A percentile compares a stretch with the other conserved stretches of the same genome.
phyloP scores from a whole-genome alignment of 1,284 basidiomycete genomes.

The Porogramme epimiltina region DNA sequence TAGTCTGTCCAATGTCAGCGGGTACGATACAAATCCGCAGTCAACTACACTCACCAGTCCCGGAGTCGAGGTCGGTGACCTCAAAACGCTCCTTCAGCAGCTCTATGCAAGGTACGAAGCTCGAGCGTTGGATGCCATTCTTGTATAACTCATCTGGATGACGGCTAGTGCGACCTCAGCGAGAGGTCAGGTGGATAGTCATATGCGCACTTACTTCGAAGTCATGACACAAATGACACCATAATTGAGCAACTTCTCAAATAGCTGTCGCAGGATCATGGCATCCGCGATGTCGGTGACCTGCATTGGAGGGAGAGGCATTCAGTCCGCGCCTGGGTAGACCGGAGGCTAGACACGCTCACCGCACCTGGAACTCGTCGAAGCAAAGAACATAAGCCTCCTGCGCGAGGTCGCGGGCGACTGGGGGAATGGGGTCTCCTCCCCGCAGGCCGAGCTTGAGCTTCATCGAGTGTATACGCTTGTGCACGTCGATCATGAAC shows the following conservation, averaged over 20 bases:
- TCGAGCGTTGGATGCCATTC: slow-evolving; percentile 97
- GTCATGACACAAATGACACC: slow-evolving; percentile 97
- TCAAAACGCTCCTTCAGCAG: slow-evolving; percentile 87
- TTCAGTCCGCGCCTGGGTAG: background rate
- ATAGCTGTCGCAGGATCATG: slow-evolving; percentile 91
- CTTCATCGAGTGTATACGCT: slow-evolving; percentile 85
- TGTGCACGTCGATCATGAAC: slow-evolving; percentile 99
- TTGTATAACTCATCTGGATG: slow-evolving; percentile 98
- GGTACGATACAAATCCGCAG: background rate
- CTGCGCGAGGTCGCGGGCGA: slow-evolving; percentile 86
- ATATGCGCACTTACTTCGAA: slow-evolving; percentile 76
- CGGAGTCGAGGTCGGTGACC: slow-evolving; percentile 92
- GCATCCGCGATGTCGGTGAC: slow-evolving; percentile 99
- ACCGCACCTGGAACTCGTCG: slow-evolving; percentile 93
- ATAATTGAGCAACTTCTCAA: slow-evolving; percentile 84
- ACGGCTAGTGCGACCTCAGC: slow-evolving; percentile 57
- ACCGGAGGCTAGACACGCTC: slow-evolving; percentile 6
- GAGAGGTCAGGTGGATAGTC: slow-evolving; percentile 2
- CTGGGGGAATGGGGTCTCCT: slow-evolving; percentile 86
- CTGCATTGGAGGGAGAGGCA: slow-evolving; percentile 35
- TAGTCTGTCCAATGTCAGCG: slow-evolving; percentile 70
- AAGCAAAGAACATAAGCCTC: slow-evolving; percentile 92
- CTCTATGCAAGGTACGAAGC: slow-evolving; percentile 95
- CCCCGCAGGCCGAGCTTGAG: slow-evolving; percentile 64
- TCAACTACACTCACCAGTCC: slow-evolving; percentile 66